Percentiles rank a stretch among this genome's conserved stretches.
Conservation (phyloP, 106 monocot genomes). For the Acorus gramineus region DNA sequence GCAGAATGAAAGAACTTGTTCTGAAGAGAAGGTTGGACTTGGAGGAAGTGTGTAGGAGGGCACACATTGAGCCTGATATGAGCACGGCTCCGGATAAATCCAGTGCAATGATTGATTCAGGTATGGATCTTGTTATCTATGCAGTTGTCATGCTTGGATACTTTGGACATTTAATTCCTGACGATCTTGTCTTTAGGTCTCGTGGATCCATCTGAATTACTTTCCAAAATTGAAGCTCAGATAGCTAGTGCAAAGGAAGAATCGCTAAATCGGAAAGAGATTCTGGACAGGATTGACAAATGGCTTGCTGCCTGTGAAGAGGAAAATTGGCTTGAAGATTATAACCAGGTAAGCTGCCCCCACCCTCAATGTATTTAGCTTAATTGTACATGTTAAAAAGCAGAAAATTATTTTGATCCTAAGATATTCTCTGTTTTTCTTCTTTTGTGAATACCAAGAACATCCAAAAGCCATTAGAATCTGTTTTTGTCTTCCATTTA, state of each 20-base stretch:
- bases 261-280: constrained; percentile 68
- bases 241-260: constrained; percentile 74
- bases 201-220: constrained; percentile 78
- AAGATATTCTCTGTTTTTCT: too few relatives aligned
- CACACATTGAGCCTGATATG: constrained; percentile 74
- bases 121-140: constrained; percentile 18
- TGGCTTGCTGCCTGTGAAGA: constrained; percentile 88
- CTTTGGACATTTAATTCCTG: too few relatives aligned
- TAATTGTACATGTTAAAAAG: too few relatives aligned
- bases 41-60: constrained; percentile 77
- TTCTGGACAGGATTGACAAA: constrained; percentile 75
- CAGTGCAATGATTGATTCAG: constrained; percentile 76
- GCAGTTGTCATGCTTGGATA: not conserved
- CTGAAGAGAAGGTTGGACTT: constrained; percentile 59
- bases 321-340: constrained; percentile 92
- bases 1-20: constrained; percentile 86
- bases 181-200: constrained; percentile 29
- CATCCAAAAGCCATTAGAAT: too few relatives aligned
- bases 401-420: too few relatives aligned
- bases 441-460: too few relatives aligned
- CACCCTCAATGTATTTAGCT: too few relatives aligned
- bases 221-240: constrained; percentile 70
- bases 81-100: constrained; percentile 67
- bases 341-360: constrained; percentile 42
- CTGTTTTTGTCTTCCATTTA: too few relatives aligned